These are phyloP conservation scores for Acer negundo DNA, from an alignment of 345 rosid genomes.

Conservation along the genomic window DNA sequence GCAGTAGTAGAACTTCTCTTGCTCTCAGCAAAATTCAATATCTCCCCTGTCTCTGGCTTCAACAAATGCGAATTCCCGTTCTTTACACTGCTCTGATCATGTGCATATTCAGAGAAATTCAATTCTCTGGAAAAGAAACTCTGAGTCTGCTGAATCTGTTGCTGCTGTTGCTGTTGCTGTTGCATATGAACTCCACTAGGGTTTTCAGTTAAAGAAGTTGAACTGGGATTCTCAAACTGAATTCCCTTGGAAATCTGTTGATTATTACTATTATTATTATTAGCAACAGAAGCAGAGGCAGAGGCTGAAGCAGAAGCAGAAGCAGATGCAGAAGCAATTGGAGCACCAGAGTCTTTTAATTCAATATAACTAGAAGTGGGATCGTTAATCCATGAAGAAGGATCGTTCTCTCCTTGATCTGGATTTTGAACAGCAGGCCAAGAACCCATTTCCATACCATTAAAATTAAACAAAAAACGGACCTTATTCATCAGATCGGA, in stretches of 20 bases:
- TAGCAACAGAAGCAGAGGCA: slow-evolving; percentile 17
- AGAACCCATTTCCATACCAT: slow-evolving; percentile 51
- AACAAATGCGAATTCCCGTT: slow-evolving; percentile 49
- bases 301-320: slow-evolving; percentile 13
- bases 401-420: slow-evolving; percentile 89
- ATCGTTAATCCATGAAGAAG: slow-evolving; percentile 73
- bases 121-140: slow-evolving; percentile 53
- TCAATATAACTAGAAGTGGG: slow-evolving; percentile 41
- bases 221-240: slow-evolving; percentile 47
- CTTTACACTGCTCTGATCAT: slow-evolving; percentile 42
- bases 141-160: slow-evolving; percentile 38
- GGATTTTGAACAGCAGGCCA: slow-evolving; percentile 48
- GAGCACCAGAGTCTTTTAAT: slow-evolving; percentile 33
- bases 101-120: slow-evolving; percentile 67
- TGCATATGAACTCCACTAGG: slow-evolving; percentile 32
- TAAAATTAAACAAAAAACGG: slow-evolving; percentile 59
- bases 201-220: slow-evolving; percentile 53
- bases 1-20: slow-evolving; percentile 47
- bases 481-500: slow-evolving; percentile 80
- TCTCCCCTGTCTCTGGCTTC: slow-evolving; percentile 81
- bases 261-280: slow-evolving; percentile 23
- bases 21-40: slow-evolving; percentile 76
- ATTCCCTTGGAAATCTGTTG: slow-evolving; percentile 38
- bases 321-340: slow-evolving; percentile 12
- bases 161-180: slow-evolving; percentile 28